These are phyloP conservation scores for Boletus holoroseus DNA, from an alignment of 1,284 basidiomycete genomes.

Conservation along the genomic window DNA sequence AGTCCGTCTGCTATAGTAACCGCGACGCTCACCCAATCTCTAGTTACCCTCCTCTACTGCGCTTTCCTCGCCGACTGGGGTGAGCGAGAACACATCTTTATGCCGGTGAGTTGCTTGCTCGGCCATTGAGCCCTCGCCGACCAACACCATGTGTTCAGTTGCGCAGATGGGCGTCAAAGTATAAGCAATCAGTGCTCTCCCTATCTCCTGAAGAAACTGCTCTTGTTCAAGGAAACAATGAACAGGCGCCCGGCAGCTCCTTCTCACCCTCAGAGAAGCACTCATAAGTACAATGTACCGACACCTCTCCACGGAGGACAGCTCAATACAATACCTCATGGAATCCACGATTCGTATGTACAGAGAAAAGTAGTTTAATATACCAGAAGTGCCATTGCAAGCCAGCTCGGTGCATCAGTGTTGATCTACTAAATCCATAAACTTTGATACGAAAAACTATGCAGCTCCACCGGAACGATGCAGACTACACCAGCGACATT, in stretches of 20 bases:
- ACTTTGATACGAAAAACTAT: constrained; percentile 35
- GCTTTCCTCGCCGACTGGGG: constrained; percentile 66
- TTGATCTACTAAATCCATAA: constrained; percentile 19
- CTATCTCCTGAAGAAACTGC: constrained; percentile 46
- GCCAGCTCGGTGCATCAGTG: neutral
- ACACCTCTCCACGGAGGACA: neutral
- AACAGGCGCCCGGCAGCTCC: neutral
- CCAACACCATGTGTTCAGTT: constrained; percentile 29
- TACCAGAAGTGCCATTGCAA: neutral
- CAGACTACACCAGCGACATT: constrained; percentile 25
- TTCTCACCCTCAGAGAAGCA: constrained; percentile 3
- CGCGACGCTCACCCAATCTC: constrained; percentile 2
- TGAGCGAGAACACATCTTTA: constrained; percentile 63
- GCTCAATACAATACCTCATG: neutral
- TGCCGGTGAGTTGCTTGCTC: constrained; percentile 45
- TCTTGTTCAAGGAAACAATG: constrained; percentile 18
- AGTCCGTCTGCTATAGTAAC: neutral
- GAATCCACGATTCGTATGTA: neutral
- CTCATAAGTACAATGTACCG: neutral
- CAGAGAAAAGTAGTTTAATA: neutral
- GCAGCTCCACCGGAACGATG: constrained; percentile 36
- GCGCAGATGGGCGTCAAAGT: constrained; percentile 42
- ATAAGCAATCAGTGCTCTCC: constrained; percentile 42
- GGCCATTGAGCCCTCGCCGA: neutral
- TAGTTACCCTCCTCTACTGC: constrained; percentile 51